Evolutionary conservation across 805 yeast species (phyloP).

Genomic region (Yarrowia sp.): DNA sequence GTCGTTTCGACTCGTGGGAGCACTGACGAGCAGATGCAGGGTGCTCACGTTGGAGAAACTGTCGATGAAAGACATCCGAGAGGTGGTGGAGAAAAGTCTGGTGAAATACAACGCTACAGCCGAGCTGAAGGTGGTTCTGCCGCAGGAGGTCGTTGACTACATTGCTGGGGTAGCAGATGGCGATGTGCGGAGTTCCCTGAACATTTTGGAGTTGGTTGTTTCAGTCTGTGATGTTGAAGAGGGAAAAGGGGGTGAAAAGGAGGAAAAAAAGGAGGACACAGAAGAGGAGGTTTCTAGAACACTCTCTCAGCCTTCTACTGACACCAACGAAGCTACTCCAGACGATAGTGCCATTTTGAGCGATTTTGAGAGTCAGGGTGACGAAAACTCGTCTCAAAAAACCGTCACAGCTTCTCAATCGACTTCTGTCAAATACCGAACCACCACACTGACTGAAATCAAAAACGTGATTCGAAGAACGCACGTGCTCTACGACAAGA

Average conservation of each 20-base stretch:
- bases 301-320: not conserved
- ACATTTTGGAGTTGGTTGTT: slow-evolving; percentile 68
- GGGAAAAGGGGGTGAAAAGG: slow-evolving; percentile 44
- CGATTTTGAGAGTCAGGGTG: not conserved
- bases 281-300: no score
- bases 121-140: slow-evolving; percentile 51
- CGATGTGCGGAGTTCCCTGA: slow-evolving; percentile 85
- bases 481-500: slow-evolving; percentile 75
- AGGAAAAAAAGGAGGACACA: not conserved
- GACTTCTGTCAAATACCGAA: not conserved
- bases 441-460: slow-evolving; percentile 45
- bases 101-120: slow-evolving; percentile 65
- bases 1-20: slow-evolving; percentile 77
- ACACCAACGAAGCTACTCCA: not conserved
- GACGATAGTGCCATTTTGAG: not conserved
- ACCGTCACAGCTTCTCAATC: not conserved
- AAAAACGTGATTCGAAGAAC: slow-evolving; percentile 58
- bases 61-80: slow-evolving; percentile 56
- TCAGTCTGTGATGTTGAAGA: slow-evolving; percentile 42
- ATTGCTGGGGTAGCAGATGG: slow-evolving; percentile 81
- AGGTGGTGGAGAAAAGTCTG: slow-evolving; percentile 65
- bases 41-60: slow-evolving; percentile 72
- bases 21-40: slow-evolving; percentile 83
- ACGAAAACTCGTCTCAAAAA: not conserved
- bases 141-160: slow-evolving; percentile 66